Percentiles rank a stretch among this genome's conserved stretches.
These are phyloP conservation scores for Scedosporium minutisporum DNA, from an alignment of 2,329 filamentous ascomycete genomes.

Conservation along the genomic window DNA sequence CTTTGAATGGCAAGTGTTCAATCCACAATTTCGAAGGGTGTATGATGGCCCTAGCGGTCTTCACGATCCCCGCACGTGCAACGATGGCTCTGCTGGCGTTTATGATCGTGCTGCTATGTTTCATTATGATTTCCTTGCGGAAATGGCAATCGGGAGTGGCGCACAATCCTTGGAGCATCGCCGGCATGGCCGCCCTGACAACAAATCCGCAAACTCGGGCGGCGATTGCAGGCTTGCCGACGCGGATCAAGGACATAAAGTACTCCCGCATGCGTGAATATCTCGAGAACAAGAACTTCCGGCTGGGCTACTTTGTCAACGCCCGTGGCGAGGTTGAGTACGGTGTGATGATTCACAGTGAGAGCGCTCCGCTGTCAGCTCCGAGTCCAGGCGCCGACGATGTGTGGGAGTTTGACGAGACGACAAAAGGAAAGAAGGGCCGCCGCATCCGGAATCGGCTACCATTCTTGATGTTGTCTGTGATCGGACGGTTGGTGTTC, in stretches of 20 bases:
- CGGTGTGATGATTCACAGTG: slow-evolving; percentile 17
- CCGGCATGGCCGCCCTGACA: slow-evolving; percentile 23
- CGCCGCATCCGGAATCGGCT: background rate
- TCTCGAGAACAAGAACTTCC: slow-evolving; percentile 15
- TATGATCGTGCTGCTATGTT: slow-evolving; percentile 21
- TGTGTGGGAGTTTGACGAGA: slow-evolving; percentile 1
- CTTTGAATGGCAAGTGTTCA: slow-evolving; percentile 19
- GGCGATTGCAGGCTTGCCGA: slow-evolving; percentile 9
- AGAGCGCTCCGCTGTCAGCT: background rate
- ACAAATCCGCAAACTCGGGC: slow-evolving; percentile 19
- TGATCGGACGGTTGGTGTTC: slow-evolving; percentile 24
- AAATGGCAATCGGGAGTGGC: slow-evolving; percentile 27
- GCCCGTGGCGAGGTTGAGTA: slow-evolving; percentile 17
- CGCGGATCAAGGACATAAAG: background rate
- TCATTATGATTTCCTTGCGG: slow-evolving; percentile 19
- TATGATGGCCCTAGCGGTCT: slow-evolving; percentile 24
- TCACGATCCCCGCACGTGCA: slow-evolving; percentile 18
- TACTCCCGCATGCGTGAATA: slow-evolving; percentile 9
- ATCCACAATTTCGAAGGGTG: slow-evolving; percentile 19
- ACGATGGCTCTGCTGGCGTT: background rate
- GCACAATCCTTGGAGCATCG: slow-evolving; percentile 31
- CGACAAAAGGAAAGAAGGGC: slow-evolving; percentile 1
- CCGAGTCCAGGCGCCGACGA: background rate
- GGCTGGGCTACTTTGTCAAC: slow-evolving; percentile 19
- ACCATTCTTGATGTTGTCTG: slow-evolving; percentile 26